Evolutionary conservation across 768 basidiomycete genomes (phyloP).

Genomic region (Exsudoporus frostii): DNA sequence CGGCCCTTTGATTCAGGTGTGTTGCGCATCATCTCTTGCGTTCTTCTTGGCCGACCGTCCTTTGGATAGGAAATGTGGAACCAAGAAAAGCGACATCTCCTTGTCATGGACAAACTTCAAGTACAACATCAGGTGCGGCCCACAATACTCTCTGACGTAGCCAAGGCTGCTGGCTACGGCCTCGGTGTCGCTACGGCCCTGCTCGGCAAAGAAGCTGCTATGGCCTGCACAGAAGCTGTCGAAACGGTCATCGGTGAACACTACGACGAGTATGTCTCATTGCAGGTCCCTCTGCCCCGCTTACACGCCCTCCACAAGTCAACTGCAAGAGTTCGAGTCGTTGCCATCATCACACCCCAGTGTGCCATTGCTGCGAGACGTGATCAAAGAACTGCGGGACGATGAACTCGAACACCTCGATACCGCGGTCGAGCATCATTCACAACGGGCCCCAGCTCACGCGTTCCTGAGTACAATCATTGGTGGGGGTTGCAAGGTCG

Average conservation of each 20-base stretch:
- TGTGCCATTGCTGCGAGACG: conserved; percentile 63
- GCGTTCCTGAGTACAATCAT: conserved; percentile 84
- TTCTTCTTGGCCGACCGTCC: conserved; percentile 2
- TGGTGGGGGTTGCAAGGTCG: conserved; percentile 81
- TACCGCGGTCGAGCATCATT: conserved; percentile 81
- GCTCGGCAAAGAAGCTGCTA: conserved; percentile 89
- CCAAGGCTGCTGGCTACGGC: conserved; percentile 84
- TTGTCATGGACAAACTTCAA: conserved; percentile 82
- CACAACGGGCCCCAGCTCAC: conserved; percentile 89
- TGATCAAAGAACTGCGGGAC: conserved; percentile 84
- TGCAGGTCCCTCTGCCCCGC: background rate
- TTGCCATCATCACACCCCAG: conserved; percentile 72
- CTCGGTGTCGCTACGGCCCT: conserved; percentile 83
- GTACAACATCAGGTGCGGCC: conserved; percentile 82
- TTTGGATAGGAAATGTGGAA: conserved; percentile 90
- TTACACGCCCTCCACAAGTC: conserved; percentile 44
- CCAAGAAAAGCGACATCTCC: conserved; percentile 89
- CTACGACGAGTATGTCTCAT: conserved; percentile 85
- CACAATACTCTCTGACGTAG: conserved; percentile 77
- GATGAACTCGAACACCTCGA: conserved; percentile 95
- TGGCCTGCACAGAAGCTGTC: conserved; percentile 98
- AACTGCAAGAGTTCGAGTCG: conserved; percentile 70
- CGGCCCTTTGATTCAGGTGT: conserved; percentile 72
- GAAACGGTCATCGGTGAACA: conserved; percentile 98
- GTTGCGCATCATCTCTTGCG: background rate